These are phyloP conservation scores for Lentinula guzmanii DNA, from an alignment of 768 basidiomycete genomes.

Conservation along the genomic window DNA sequence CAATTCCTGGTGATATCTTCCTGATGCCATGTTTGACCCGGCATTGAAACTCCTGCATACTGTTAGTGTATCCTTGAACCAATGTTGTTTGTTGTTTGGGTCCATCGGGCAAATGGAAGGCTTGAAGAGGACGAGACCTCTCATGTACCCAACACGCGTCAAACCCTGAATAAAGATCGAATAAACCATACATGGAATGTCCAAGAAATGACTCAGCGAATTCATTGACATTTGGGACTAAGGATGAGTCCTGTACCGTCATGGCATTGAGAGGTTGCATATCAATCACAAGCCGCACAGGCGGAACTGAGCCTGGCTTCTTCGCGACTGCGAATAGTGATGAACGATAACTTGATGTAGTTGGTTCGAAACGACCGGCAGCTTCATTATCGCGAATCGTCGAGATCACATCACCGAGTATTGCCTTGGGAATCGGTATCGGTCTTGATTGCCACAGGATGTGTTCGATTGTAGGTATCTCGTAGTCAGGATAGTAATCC, in stretches of 20 bases:
- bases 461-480: neutral
- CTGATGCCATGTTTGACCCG: neutral
- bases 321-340: neutral
- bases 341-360: neutral
- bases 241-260: neutral
- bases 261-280: neutral
- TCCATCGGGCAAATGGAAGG: neutral
- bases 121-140: too few species aligned
- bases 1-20: neutral
- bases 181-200: neutral
- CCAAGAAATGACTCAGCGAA: neutral
- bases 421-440: neutral
- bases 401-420: neutral
- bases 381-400: neutral
- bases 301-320: neutral
- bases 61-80: constrained; percentile 10
- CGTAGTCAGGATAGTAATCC: neutral
- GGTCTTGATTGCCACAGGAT: neutral
- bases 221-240: neutral
- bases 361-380: neutral
- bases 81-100: constrained; percentile 6
- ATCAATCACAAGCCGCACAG: neutral
- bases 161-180: neutral
- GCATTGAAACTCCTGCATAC: constrained; percentile 2
- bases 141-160: neutral